These are phyloP conservation scores for Extremus antarcticus DNA, from an alignment of 495 filamentous ascomycete genomes.

Conservation along the genomic window DNA sequence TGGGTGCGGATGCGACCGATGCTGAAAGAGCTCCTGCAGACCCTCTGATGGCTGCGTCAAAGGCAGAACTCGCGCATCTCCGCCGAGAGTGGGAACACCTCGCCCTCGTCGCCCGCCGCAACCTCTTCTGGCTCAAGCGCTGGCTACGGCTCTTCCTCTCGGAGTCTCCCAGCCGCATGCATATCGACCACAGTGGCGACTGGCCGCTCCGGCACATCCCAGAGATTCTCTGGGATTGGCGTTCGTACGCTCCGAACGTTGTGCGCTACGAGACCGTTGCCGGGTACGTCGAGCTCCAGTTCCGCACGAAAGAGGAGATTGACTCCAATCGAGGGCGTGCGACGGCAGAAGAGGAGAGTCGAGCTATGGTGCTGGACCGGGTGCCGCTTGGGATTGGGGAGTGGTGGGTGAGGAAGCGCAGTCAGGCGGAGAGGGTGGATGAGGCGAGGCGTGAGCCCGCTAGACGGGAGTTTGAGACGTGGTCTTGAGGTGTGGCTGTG, in stretches of 20 bases:
- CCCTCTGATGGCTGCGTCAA: neutral
- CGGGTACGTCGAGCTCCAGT: conserved; percentile 13
- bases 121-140: conserved; percentile 8
- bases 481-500: neutral
- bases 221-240: conserved; percentile 7
- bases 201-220: conserved; percentile 2
- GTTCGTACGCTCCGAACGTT: neutral
- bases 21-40: no score
- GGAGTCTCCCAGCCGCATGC: neutral
- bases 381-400: neutral
- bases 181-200: neutral
- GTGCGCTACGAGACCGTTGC: conserved; percentile 6
- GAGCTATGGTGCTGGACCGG: neutral
- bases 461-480: neutral
- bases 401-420: neutral
- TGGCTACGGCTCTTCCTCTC: conserved; percentile 18
- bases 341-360: neutral
- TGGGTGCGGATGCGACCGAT: no score
- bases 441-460: neutral
- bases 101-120: conserved; percentile 4
- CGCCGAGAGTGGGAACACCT: conserved; percentile 2
- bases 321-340: neutral
- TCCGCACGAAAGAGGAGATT: conserved; percentile 10
- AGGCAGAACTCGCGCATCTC: neutral
- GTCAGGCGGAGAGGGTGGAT: neutral